Percentiles rank a stretch among this genome's conserved stretches.
phyloP scores from a whole-genome alignment of 371 early-diverging fungal genomes.

The Rhizopus microsporus region DNA sequence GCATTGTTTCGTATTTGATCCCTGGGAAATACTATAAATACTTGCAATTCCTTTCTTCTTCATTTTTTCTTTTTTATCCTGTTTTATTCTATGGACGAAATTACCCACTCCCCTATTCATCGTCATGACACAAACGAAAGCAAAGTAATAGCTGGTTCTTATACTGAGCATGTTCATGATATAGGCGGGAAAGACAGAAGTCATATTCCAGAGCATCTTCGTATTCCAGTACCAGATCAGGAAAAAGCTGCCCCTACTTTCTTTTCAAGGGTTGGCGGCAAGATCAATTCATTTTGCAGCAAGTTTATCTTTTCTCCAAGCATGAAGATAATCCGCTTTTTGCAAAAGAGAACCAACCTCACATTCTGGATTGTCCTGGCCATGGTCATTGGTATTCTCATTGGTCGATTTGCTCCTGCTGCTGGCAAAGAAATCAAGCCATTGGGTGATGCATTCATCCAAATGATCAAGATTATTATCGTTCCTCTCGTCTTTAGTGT shows the following conservation, averaged over 20 bases:
- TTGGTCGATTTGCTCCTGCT: conserved; percentile 61
- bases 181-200: neutral
- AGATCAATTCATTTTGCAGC: neutral
- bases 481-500: conserved; percentile 68
- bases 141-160: conserved; percentile 21
- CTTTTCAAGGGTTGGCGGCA: conserved; percentile 1
- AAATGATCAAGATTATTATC: conserved; percentile 72
- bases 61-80: neutral
- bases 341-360: conserved; percentile 43
- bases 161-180: conserved; percentile 13
- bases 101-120: conserved; percentile 6
- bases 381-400: conserved; percentile 63
- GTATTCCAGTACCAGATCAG: conserved; percentile 3
- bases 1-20: neutral
- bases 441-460: conserved; percentile 60
- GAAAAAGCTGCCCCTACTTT: conserved; percentile 3
- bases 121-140: conserved; percentile 2
- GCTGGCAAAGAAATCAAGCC: conserved; percentile 48
- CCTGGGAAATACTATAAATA: neutral
- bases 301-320: neutral
- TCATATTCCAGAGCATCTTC: conserved; percentile 25
- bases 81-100: conserved; percentile 11
- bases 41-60: neutral
- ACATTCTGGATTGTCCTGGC: conserved; percentile 65
- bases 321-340: conserved; percentile 5